A percentile compares a stretch with the other conserved stretches of the same genome.
phyloP scores from a whole-genome alignment of 345 rosid species.

The Viola odorata region DNA sequence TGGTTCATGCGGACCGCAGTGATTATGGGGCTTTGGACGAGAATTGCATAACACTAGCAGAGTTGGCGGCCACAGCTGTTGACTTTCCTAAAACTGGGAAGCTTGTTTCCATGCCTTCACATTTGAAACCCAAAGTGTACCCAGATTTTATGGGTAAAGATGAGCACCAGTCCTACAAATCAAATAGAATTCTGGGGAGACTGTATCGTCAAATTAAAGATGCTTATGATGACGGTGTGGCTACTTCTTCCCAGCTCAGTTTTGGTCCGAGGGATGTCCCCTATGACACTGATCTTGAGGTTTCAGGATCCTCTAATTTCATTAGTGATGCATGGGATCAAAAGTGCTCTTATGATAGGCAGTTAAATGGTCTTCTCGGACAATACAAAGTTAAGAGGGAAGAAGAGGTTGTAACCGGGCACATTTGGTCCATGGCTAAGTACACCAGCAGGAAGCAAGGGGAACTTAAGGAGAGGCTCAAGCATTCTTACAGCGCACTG shows the following conservation, averaged over 20 bases:
- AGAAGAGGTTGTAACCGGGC: slow-evolving; percentile 92
- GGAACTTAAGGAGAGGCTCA: slow-evolving; percentile 66
- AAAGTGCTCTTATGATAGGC: slow-evolving; percentile 72
- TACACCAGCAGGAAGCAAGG: slow-evolving; percentile 63
- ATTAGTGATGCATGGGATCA: slow-evolving; percentile 68
- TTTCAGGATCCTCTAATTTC: slow-evolving; percentile 50
- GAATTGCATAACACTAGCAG: slow-evolving; percentile 59
- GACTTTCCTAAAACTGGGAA: slow-evolving; percentile 93
- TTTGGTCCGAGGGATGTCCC: slow-evolving; percentile 39
- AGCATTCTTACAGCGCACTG: slow-evolving; percentile 57
- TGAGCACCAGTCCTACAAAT: slow-evolving; percentile 60
- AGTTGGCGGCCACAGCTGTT: slow-evolving; percentile 86
- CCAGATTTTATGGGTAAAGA: slow-evolving; percentile 95
- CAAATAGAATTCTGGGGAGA: slow-evolving; percentile 69
- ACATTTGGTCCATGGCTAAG: slow-evolving; percentile 90
- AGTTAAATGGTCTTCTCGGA: slow-evolving; percentile 61
- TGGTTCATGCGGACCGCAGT: slow-evolving; percentile 79
- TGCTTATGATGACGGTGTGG: slow-evolving; percentile 43
- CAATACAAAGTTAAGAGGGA: slow-evolving; percentile 79
- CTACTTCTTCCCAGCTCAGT: slow-evolving; percentile 32
- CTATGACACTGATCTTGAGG: slow-evolving; percentile 58
- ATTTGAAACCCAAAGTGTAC: slow-evolving; percentile 63
- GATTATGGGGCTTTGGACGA: slow-evolving; percentile 64
- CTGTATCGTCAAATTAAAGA: slow-evolving; percentile 59
- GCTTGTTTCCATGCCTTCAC: slow-evolving; percentile 54